phyloP scores from a whole-genome alignment of 225 moss, liverwort and hornwort species.

The Polytrichum commune region DNA sequence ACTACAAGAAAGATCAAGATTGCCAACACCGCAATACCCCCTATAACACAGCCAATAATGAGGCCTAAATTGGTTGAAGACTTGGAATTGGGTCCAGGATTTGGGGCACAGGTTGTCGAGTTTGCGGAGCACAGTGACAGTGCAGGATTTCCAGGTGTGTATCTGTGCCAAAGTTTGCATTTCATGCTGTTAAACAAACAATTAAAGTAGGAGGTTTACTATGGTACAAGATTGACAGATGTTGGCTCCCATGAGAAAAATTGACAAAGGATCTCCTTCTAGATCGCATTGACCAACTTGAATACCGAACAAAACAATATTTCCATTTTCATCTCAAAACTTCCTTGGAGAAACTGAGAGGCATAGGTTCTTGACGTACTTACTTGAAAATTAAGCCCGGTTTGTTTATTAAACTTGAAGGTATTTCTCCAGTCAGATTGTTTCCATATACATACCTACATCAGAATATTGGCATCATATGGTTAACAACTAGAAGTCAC shows the following conservation, averaged over 20 bases:
- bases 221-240: too few relatives aligned
- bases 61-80: constrained; percentile 9
- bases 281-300: too few relatives aligned
- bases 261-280: too few relatives aligned
- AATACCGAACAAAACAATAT: too few relatives aligned
- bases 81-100: constrained; percentile 19
- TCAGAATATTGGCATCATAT: not conserved
- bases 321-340: too few relatives aligned
- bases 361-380: not conserved
- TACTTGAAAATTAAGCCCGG: constrained; percentile 23
- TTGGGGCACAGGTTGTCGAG: constrained; percentile 5
- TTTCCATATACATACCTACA: constrained; percentile 41
- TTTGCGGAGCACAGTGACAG: constrained; percentile 24
- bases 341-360: too few relatives aligned
- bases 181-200: too few relatives aligned
- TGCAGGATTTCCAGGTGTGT: constrained; percentile 15
- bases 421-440: constrained; percentile 35
- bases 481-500: too few relatives aligned
- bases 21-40: constrained; percentile 12
- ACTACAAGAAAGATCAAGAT: constrained; percentile 7
- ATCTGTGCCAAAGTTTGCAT: constrained; percentile 6
- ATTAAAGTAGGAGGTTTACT: too few relatives aligned
- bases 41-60: constrained; percentile 25
- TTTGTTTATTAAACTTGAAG: constrained; percentile 27
- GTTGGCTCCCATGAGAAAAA: too few relatives aligned